Conservation (phyloP, 345 rosid genomes). For the Excoecaria cochinchinensis region DNA sequence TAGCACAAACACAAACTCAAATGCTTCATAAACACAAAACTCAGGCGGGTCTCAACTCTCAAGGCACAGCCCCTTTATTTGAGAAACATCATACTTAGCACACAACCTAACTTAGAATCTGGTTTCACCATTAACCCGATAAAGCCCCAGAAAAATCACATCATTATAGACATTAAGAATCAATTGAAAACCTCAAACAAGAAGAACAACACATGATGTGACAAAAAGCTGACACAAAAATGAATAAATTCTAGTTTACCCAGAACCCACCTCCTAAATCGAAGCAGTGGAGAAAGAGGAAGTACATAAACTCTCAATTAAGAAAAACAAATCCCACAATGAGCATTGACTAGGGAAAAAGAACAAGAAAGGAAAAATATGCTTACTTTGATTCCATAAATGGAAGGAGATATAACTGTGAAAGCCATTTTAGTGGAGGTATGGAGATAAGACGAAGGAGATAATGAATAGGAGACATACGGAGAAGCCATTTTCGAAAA, state of each 20-base stretch:
- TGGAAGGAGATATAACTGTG: constrained; percentile 15
- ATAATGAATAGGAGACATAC: constrained; percentile 21
- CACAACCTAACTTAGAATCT: neutral
- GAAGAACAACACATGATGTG: neutral
- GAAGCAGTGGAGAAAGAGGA: neutral
- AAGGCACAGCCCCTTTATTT: neutral
- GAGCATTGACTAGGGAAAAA: neutral
- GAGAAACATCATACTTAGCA: neutral
- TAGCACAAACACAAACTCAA: neutral
- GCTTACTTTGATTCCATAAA: constrained; percentile 30
- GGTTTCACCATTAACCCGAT: neutral
- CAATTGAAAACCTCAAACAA: neutral
- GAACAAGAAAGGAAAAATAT: neutral
- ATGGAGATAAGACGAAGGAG: constrained; percentile 26
- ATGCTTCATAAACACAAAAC: neutral
- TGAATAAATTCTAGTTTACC: neutral
- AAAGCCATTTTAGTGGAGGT: constrained; percentile 17
- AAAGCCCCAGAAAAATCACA: neutral
- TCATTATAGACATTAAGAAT: neutral
- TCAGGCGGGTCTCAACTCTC: no score
- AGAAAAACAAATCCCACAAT: no score
- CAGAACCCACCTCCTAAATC: constrained; percentile 12
- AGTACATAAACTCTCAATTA: no score
- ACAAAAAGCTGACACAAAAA: neutral
- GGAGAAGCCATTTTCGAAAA: constrained; percentile 27